A percentile compares a stretch with the other conserved stretches of the same genome.
Conservation (phyloP, 768 basidiomycete species). For the Rhizopogon sp. region DNA sequence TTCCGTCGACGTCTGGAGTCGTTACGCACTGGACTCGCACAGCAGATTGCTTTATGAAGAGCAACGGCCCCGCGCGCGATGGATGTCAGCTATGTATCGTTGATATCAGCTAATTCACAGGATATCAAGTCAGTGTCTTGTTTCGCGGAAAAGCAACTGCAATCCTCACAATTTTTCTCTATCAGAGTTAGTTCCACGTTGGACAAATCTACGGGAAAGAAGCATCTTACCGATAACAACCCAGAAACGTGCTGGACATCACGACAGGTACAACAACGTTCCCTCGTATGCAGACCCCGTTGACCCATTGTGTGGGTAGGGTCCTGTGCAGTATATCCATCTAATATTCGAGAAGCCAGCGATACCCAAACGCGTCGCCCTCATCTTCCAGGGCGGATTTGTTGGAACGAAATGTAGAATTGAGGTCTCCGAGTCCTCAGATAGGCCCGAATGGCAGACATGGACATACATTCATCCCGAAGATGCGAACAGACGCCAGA, state of each 20-base stretch:
- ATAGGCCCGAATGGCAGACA: constrained; percentile 41
- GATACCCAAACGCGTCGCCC: constrained; percentile 46
- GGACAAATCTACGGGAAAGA: constrained; percentile 70
- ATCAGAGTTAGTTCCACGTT: constrained; percentile 75
- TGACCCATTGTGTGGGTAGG: constrained; percentile 35
- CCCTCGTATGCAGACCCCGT: background rate
- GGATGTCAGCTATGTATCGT: constrained; percentile 20
- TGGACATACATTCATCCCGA: constrained; percentile 66
- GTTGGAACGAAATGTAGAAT: constrained; percentile 65
- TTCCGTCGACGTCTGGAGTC: background rate
- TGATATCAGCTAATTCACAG: constrained; percentile 9
- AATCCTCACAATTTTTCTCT: constrained; percentile 7
- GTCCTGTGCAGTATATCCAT: constrained; percentile 72
- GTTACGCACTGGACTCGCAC: background rate
- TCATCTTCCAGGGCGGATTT: constrained; percentile 87
- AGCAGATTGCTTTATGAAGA: background rate
- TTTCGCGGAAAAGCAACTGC: constrained; percentile 26
- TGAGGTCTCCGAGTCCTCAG: constrained; percentile 28
- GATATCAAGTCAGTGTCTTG: constrained; percentile 34
- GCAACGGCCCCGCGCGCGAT: constrained; percentile 1
- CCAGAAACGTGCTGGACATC: constrained; percentile 86
- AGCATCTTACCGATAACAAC: constrained; percentile 60
- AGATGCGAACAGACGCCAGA: constrained; percentile 72
- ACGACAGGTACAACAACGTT: constrained; percentile 48
- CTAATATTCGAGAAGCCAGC: constrained; percentile 49